A percentile compares a stretch with the other conserved stretches of the same genome.
Conservation (phyloP, 2,329 filamentous ascomycete genomes). For the Aureobasidium zeae region DNA sequence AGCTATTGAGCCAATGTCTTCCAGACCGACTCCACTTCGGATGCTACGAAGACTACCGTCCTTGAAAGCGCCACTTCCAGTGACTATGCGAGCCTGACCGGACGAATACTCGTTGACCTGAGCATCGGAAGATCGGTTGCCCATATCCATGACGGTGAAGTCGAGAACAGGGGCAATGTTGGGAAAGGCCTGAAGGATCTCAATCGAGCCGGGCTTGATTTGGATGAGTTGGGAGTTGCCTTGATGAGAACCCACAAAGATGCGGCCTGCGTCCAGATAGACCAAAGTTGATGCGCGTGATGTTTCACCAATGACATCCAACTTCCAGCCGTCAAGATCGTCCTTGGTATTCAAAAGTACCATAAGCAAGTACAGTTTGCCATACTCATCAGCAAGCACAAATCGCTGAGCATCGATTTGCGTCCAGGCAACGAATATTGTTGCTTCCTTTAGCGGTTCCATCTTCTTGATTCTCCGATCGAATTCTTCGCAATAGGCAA, state of each 20-base stretch:
- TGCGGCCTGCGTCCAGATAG: constrained; percentile 60
- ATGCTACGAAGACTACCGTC: constrained; percentile 86
- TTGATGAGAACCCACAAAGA: constrained; percentile 87
- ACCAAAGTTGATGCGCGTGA: constrained; percentile 71
- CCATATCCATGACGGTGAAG: constrained; percentile 94
- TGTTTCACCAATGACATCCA: constrained; percentile 58
- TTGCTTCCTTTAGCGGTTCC: constrained; percentile 59
- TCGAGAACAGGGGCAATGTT: constrained; percentile 91
- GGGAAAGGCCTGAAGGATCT: constrained; percentile 62
- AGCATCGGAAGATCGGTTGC: constrained; percentile 67
- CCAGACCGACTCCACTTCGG: constrained; percentile 83
- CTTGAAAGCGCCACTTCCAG: constrained; percentile 80
- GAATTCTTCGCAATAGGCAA: constrained; percentile 73
- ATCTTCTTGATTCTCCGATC: constrained; percentile 43
- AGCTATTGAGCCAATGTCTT: constrained; percentile 73
- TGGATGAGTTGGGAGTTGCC: constrained; percentile 80
- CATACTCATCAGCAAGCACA: constrained; percentile 87
- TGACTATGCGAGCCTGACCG: constrained; percentile 86
- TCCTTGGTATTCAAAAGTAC: constrained; percentile 56
- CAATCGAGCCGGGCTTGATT: constrained; percentile 51
- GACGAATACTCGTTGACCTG: constrained; percentile 88
- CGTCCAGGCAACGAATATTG: constrained; percentile 87
- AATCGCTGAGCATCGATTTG: constrained; percentile 72
- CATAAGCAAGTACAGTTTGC: constrained; percentile 73
- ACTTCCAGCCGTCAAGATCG: constrained; percentile 62